phyloP scores from a whole-genome alignment of 176 grass and related monocot genomes.

The Puya raimondii region DNA sequence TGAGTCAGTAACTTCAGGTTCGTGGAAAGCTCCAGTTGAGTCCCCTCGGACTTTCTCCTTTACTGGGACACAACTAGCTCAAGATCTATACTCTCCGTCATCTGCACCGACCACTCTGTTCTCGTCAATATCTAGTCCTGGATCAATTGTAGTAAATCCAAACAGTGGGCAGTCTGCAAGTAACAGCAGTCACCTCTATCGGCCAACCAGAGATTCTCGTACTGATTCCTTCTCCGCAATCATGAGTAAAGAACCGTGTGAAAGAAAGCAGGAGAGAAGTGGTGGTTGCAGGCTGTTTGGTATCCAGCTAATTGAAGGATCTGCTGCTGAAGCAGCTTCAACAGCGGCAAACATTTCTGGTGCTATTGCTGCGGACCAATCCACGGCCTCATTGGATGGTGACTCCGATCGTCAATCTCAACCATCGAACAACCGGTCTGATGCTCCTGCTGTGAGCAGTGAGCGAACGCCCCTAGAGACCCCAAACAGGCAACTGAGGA shows the following conservation, averaged over 20 bases:
- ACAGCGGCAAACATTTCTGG: constrained; percentile 21
- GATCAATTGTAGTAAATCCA: constrained; percentile 26
- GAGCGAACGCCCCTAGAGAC: constrained; percentile 42
- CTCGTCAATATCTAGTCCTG: constrained; percentile 28
- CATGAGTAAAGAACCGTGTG: constrained; percentile 31
- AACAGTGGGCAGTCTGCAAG: constrained; percentile 21
- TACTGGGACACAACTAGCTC: constrained; percentile 30
- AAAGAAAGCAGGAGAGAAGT: constrained; percentile 47
- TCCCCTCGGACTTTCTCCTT: constrained; percentile 47
- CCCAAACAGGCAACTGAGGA: constrained; percentile 60
- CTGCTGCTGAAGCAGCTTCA: constrained; percentile 26
- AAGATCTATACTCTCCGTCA: constrained; percentile 28
- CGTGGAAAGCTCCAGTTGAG: constrained; percentile 58
- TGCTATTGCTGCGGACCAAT: constrained; percentile 33
- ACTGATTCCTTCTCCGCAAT: constrained; percentile 34
- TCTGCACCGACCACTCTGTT: constrained; percentile 29
- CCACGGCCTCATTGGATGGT: constrained; percentile 19
- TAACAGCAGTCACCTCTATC: constrained; percentile 34
- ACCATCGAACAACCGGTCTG: constrained; percentile 46
- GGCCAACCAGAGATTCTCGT: constrained; percentile 38
- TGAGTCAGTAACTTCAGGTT: constrained; percentile 29
- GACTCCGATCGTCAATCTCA: constrained; percentile 47
- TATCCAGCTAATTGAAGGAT: constrained; percentile 41
- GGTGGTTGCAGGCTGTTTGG: constrained; percentile 85
- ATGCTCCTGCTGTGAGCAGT: constrained; percentile 35